phyloP scores from a whole-genome alignment of 371 early-diverging fungal species.

The Batkoa obscura region DNA sequence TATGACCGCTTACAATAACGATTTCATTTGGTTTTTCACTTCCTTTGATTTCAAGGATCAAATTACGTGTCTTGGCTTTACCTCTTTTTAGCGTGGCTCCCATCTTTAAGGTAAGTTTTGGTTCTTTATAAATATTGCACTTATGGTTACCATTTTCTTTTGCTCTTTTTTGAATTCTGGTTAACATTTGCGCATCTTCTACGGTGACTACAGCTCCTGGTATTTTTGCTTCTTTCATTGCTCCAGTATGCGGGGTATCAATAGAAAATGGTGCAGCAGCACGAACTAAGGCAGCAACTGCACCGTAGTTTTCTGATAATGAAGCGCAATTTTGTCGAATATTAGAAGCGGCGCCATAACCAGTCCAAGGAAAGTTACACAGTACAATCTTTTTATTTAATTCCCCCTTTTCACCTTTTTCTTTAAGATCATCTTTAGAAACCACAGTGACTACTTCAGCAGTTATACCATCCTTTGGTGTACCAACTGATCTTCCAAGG shows the following conservation, averaged over 20 bases:
- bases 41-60: conserved; percentile 28
- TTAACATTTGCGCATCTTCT: conserved; percentile 26
- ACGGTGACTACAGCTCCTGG: conserved; percentile 26
- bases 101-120: conserved; percentile 22
- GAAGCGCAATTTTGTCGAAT: conserved; percentile 17
- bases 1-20: conserved; percentile 29
- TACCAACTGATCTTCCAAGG: conserved; percentile 24
- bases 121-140: conserved; percentile 12
- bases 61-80: conserved; percentile 18
- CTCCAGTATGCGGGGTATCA: conserved; percentile 25
- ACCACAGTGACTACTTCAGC: conserved; percentile 24
- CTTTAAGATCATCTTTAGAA: conserved; percentile 20
- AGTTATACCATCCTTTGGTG: conserved; percentile 18
- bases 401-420: conserved; percentile 11
- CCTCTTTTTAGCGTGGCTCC: conserved; percentile 12
- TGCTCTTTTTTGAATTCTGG: conserved; percentile 14
- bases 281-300: conserved; percentile 25
- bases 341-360: conserved; percentile 13
- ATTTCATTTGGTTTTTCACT: conserved; percentile 23
- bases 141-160: no score
- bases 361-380: conserved; percentile 18
- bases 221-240: conserved; percentile 10
- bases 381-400: conserved; percentile 26
- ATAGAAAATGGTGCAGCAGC: conserved; percentile 23
- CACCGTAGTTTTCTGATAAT: conserved; percentile 26